Evolutionary conservation across 2,329 filamentous ascomycete genomes (phyloP).

Genomic region (Cladosporium cucumerinum): DNA sequence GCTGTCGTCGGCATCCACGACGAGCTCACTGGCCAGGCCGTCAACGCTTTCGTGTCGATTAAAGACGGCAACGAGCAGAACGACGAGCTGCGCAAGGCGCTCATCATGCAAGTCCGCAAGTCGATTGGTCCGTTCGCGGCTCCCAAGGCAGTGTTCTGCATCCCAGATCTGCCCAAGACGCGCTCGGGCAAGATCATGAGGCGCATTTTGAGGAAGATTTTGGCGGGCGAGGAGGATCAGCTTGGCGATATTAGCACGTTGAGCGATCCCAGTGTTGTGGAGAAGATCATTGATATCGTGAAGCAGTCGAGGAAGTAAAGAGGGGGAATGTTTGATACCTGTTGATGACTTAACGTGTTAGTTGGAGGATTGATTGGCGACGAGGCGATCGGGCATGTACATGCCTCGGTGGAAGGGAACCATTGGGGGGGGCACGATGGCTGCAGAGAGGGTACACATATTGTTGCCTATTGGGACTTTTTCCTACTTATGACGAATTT

Average conservation of each 20-base stretch:
- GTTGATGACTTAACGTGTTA: not conserved
- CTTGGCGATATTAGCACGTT: slow-evolving; percentile 91
- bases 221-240: slow-evolving; percentile 95
- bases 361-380: not conserved
- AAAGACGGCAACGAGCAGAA: slow-evolving; percentile 76
- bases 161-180: slow-evolving; percentile 95
- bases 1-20: slow-evolving; percentile 91
- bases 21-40: slow-evolving; percentile 92
- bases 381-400: not conserved
- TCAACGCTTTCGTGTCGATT: slow-evolving; percentile 92
- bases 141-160: slow-evolving; percentile 86
- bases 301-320: slow-evolving; percentile 52
- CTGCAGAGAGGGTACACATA: not conserved
- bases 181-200: slow-evolving; percentile 99
- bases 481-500: not conserved
- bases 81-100: slow-evolving; percentile 85
- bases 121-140: slow-evolving; percentile 97
- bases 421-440: not conserved
- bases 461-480: not conserved
- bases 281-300: slow-evolving; percentile 81
- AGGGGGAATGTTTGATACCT: not conserved
- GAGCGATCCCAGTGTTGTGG: slow-evolving; percentile 83
- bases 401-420: not conserved
- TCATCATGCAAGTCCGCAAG: slow-evolving; percentile 91
- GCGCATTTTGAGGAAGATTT: slow-evolving; percentile 91